phyloP scores from a whole-genome alignment of 2,329 filamentous ascomycete genomes.

The Diplodia corticola region DNA sequence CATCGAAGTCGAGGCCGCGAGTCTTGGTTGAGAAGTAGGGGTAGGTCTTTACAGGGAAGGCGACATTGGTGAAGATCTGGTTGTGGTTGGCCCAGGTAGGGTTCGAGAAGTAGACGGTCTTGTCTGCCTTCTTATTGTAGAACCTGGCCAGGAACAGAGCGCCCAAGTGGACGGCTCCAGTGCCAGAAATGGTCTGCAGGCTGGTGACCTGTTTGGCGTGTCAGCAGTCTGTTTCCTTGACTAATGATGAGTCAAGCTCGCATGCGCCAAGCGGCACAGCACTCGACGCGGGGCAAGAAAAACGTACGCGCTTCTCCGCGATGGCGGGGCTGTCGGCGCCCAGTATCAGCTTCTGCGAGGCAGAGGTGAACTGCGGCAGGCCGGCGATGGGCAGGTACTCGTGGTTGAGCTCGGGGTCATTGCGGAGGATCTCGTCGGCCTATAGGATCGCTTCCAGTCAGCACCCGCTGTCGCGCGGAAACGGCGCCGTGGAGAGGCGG shows the following conservation, averaged over 20 bases:
- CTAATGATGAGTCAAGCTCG: constrained; percentile 5
- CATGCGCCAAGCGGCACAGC: neutral
- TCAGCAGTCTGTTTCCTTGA: constrained; percentile 20
- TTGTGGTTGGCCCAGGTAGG: constrained; percentile 99
- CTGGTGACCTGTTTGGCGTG: constrained; percentile 60
- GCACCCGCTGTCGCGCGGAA: neutral
- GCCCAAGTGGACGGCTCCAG: constrained; percentile 90
- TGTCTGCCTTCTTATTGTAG: constrained; percentile 66
- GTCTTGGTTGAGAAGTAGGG: constrained; percentile 91
- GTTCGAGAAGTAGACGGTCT: constrained; percentile 83
- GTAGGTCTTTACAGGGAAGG: constrained; percentile 75
- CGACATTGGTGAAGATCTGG: constrained; percentile 95
- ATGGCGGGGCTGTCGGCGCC: constrained; percentile 79
- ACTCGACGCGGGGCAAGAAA: constrained; percentile 6
- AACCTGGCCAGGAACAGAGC: constrained; percentile 93
- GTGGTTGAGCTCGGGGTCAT: constrained; percentile 90
- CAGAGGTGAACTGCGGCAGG: constrained; percentile 78
- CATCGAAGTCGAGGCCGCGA: constrained; percentile 87
- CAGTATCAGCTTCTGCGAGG: constrained; percentile 87
- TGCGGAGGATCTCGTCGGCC: constrained; percentile 87
- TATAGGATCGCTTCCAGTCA: constrained; percentile 42
- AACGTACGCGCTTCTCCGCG: constrained; percentile 70
- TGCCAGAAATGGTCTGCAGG: constrained; percentile 95
- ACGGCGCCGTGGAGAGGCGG: neutral
- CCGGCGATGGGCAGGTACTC: constrained; percentile 98